Conservation (phyloP, 331 rosid genomes). For the Erythrophleum ivorense region DNA sequence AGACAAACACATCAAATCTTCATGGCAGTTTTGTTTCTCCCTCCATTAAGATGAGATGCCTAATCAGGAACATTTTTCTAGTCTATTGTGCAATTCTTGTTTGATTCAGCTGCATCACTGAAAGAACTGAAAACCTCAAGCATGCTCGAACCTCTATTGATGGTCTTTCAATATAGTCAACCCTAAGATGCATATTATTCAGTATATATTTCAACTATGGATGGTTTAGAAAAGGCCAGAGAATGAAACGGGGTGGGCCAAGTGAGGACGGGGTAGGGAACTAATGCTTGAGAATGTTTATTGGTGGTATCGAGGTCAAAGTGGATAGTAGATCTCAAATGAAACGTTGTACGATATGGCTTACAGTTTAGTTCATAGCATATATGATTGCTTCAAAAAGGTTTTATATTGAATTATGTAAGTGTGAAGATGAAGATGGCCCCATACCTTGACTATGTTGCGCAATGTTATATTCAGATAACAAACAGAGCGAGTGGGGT, state of each 20-base stretch:
- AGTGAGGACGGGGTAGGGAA: background rate
- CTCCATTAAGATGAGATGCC: background rate
- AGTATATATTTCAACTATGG: background rate
- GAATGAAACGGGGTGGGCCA: background rate
- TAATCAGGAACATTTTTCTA: background rate
- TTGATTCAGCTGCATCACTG: background rate
- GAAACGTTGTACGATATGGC: background rate
- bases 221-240: background rate
- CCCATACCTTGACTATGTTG: constrained; percentile 71
- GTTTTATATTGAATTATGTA: constrained; percentile 19
- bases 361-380: background rate
- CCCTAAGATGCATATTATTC: background rate
- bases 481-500: constrained; percentile 58
- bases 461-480: constrained; percentile 69
- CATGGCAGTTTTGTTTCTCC: background rate
- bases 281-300: background rate
- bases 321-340: constrained; percentile 2
- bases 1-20: background rate
- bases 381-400: background rate
- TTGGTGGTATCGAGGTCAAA: background rate
- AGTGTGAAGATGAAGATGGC: constrained; percentile 27
- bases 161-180: constrained; percentile 1
- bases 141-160: background rate
- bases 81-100: background rate
- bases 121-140: background rate